Base-by-base conservation (phyloP, 2,329 filamentous ascomycete genomes). In the Neofusicoccum cordaticola region DNA sequence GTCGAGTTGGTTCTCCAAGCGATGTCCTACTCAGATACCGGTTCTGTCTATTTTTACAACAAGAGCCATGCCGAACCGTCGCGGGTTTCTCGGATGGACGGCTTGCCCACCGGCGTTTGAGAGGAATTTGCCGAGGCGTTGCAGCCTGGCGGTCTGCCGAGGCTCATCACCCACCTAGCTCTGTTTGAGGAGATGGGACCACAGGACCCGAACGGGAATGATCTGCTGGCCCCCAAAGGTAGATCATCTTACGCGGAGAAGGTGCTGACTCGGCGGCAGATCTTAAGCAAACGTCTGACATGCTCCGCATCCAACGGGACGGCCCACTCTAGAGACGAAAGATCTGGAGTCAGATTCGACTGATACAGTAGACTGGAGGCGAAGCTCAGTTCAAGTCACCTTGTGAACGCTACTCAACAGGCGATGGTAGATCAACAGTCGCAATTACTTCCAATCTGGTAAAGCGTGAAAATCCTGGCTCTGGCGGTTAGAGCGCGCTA, bases 401-500 rank as follows among this genome's bases (percentile, higher is more conserved):
- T 4, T 57, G 2, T 31, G n/a, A 4, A 17, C 9, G 13, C n/a
- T 35, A 45, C 11, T 35, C 9, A 2, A 22, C 42, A 42, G 56
- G n/a, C 19, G 12, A 4, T 42, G 11, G 27, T 42, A 42, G 42
- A 60, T 37, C 6, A 47, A 60, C 42, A 27, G 42, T 11, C 31
- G 35, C 19, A n/a, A 5, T 35, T 60, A 31, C 22, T 17, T 60
- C n/a, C 41, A 47, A 60, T 45, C 22, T 45, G 56, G 56, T 13
- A 35, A 60, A 37, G 56, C 56, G 56, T 11, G 15, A 42, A 42
- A 9, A 47, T 58, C 13, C 31, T 34, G 22, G n/a, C 41, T 45
- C 42, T 47, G 31, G 56, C 56, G 41, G 41, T 47, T 60, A 60
- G 15, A 60, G 56, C n/a, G 47, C 56, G 56, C 56, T 60, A 60